These are phyloP conservation scores for Ormosia semicastrata DNA, from an alignment of 306 rosid species.

Conservation along the genomic window DNA sequence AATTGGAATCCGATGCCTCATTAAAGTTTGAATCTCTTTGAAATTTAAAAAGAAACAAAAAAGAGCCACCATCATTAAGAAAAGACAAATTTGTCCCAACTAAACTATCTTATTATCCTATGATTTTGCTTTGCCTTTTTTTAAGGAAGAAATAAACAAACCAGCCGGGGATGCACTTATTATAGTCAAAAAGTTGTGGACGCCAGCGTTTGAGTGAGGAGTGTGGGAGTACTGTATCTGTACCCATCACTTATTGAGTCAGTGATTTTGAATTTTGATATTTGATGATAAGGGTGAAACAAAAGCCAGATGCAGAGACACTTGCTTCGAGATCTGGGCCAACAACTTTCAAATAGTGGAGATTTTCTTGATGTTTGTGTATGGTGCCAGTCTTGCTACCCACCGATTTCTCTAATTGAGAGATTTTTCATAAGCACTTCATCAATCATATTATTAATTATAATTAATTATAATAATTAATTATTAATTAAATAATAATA, in stretches of 20 bases:
- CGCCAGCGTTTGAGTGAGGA: not conserved
- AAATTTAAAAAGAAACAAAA: not conserved
- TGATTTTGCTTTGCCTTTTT: not conserved
- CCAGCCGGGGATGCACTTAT: not conserved
- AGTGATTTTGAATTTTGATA: constrained; percentile 4
- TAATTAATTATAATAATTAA: too few species aligned
- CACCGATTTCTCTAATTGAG: not conserved
- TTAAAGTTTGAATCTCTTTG: not conserved
- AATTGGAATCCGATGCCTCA: constrained; percentile 38
- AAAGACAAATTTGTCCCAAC: constrained; percentile 35
- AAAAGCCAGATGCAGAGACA: constrained; percentile 10
- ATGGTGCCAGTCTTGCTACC: not conserved
- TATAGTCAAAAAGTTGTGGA: constrained; percentile 30
- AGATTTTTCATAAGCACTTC: too few species aligned
- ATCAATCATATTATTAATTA: too few species aligned
- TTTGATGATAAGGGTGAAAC: constrained; percentile 8
- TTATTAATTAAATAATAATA: too few species aligned
- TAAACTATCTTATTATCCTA: not conserved
- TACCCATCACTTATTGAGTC: not conserved
- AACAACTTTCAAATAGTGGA: constrained; percentile 12
- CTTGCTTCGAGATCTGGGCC: constrained; percentile 49
- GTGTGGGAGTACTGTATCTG: not conserved
- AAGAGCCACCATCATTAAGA: not conserved
- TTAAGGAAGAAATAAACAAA: not conserved
- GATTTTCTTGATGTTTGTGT: constrained; percentile 41